A percentile compares a stretch with the other conserved stretches of the same genome.
Conservation (phyloP, 768 basidiomycete species). For the Chalciporus chontae region DNA sequence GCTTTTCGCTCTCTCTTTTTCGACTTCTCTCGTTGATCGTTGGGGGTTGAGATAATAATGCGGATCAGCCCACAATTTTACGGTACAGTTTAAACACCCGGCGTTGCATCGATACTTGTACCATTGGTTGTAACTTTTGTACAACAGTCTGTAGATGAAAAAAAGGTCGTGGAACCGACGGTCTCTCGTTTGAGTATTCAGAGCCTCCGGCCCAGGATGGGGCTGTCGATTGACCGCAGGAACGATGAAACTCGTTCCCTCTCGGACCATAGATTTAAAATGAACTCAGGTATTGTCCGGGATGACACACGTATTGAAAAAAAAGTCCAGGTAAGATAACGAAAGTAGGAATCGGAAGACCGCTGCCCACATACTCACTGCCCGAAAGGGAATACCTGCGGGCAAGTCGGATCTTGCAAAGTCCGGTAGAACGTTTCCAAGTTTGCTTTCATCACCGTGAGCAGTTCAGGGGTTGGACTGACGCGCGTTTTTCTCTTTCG, state of each 20-base stretch:
- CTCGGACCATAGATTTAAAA: too few relatives aligned
- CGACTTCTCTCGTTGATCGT: slow-evolving; percentile 12
- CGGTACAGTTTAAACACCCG: slow-evolving; percentile 13
- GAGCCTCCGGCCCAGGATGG: too few relatives aligned
- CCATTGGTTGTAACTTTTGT: slow-evolving; percentile 21
- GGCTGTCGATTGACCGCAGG: too few relatives aligned
- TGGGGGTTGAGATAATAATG: not conserved
- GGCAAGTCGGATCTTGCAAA: not conserved
- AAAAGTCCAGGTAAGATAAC: too few relatives aligned
- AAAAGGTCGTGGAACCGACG: slow-evolving; percentile 1
- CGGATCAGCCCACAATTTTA: slow-evolving; percentile 15
- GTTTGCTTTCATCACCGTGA: not conserved
- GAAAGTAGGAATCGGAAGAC: too few relatives aligned
- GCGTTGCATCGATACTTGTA: slow-evolving; percentile 16
- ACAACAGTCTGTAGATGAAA: slow-evolving; percentile 20
- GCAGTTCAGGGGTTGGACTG: not conserved
- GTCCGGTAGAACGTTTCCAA: not conserved
- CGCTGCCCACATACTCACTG: too few relatives aligned
- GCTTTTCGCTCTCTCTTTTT: not conserved
- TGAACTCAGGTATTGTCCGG: too few relatives aligned
- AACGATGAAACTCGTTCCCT: too few relatives aligned
- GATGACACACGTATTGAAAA: too few relatives aligned
- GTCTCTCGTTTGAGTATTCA: not conserved
- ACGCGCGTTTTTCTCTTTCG: too few relatives aligned
- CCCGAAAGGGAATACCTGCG: not conserved